A percentile compares a stretch with the other conserved stretches of the same genome.
phyloP scores from a whole-genome alignment of 305 asterid species.

The Fraxinus floribunda region DNA sequence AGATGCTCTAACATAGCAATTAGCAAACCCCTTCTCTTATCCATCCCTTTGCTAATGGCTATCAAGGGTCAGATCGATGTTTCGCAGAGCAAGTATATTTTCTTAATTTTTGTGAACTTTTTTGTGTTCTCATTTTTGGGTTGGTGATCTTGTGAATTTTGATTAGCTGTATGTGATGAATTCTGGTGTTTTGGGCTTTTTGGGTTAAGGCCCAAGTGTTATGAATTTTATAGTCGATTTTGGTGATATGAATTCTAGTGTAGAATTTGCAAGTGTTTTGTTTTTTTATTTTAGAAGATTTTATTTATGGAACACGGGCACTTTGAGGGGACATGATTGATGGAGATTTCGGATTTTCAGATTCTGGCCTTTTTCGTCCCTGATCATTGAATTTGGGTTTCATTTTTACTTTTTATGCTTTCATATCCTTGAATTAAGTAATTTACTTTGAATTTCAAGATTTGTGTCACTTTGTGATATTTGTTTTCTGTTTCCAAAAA shows the following conservation, averaged over 20 bases:
- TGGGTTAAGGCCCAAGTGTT: too few species aligned
- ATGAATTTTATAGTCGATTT: too few species aligned
- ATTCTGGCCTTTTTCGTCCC: not conserved
- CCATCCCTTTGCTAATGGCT: not conserved
- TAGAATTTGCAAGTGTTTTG: too few species aligned
- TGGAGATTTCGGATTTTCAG: constrained; percentile 6
- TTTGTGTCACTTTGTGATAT: not conserved
- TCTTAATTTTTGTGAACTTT: too few species aligned
- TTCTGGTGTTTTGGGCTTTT: not conserved
- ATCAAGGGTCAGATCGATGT: not conserved
- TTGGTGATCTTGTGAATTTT: not conserved
- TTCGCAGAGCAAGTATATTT: not conserved
- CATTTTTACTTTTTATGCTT: not conserved
- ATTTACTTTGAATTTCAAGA: not conserved
- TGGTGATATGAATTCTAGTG: too few species aligned
- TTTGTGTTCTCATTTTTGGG: not conserved
- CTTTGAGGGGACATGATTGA: not conserved
- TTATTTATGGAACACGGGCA: not conserved
- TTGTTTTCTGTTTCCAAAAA: too few species aligned
- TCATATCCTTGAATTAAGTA: not conserved
- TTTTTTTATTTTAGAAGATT: too few species aligned
- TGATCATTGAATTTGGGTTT: not conserved
- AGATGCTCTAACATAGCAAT: too few species aligned
- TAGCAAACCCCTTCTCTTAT: too few species aligned
- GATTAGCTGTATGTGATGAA: not conserved